A percentile compares a stretch with the other conserved stretches of the same genome.
Conservation (phyloP, 2,329 filamentous ascomycete genomes). For the Ceratocystis smalleyi region DNA sequence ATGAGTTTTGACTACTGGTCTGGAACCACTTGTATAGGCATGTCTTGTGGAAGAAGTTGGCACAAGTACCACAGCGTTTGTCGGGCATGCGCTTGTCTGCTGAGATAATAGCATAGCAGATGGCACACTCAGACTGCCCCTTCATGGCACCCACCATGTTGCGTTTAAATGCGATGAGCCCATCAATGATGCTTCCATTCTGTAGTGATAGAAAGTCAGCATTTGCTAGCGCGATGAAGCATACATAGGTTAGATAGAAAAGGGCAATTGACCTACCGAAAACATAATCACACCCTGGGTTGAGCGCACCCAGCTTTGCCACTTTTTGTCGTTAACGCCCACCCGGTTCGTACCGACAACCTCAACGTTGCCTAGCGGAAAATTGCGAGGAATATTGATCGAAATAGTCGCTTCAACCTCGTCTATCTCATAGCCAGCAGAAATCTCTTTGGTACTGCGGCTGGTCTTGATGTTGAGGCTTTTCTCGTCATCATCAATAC, state of each 20-base stretch:
- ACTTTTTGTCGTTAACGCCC: conserved; percentile 77
- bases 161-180: conserved; percentile 65
- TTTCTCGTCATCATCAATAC: conserved; percentile 32
- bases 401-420: conserved; percentile 69
- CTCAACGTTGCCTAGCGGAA: conserved; percentile 63
- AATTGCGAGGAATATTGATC: conserved; percentile 65
- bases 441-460: conserved; percentile 56
- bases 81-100: conserved; percentile 79
- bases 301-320: conserved; percentile 77
- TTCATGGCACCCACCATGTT: conserved; percentile 82
- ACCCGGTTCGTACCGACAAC: conserved; percentile 70
- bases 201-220: conserved; percentile 20
- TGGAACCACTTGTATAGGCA: conserved; percentile 97
- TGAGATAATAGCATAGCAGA: conserved; percentile 90
- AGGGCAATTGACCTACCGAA: conserved; percentile 34
- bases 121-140: conserved; percentile 87
- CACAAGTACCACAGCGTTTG: conserved; percentile 82
- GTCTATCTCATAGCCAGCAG: conserved; percentile 74
- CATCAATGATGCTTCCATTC: conserved; percentile 78
- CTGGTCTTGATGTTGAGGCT: conserved; percentile 55
- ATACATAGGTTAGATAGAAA: neutral
- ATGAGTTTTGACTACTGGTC: conserved; percentile 79
- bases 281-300: conserved; percentile 90
- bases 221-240: neutral
- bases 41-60: conserved; percentile 76